These are phyloP conservation scores for Pestalotiopsis sp. DNA, from an alignment of 2,329 filamentous ascomycete species.

Conservation along the genomic window DNA sequence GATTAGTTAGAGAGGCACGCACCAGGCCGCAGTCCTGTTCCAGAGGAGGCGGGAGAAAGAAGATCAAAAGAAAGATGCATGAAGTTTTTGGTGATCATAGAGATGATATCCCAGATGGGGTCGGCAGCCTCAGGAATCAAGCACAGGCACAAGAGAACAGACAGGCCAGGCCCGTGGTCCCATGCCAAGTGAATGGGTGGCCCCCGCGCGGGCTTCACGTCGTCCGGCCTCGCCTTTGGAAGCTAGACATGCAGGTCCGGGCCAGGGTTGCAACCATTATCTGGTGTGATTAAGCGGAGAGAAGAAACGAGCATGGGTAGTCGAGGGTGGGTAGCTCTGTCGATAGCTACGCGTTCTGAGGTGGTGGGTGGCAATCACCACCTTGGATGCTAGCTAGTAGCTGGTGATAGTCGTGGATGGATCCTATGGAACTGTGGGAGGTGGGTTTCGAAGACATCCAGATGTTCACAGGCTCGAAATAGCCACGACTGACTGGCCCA, in stretches of 20 bases:
- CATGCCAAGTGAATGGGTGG: slow-evolving; percentile 22
- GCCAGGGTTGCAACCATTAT: slow-evolving; percentile 24
- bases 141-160: too few relatives aligned
- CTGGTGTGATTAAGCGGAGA: slow-evolving; percentile 16
- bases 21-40: slow-evolving; percentile 32
- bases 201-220: slow-evolving; percentile 32
- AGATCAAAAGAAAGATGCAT: slow-evolving; percentile 24
- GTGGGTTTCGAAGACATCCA: slow-evolving; percentile 14
- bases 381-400: neutral
- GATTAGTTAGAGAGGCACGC: slow-evolving; percentile 30
- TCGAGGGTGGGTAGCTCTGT: slow-evolving; percentile 4
- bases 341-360: neutral
- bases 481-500: slow-evolving; percentile 15
- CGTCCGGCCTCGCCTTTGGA: slow-evolving; percentile 30
- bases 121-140: neutral
- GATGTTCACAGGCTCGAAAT: slow-evolving; percentile 12
- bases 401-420: neutral
- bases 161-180: slow-evolving; percentile 1
- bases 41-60: slow-evolving; percentile 31
- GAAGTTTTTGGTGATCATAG: slow-evolving; percentile 26
- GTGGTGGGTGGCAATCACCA: neutral
- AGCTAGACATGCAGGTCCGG: slow-evolving; percentile 28
- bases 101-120: slow-evolving; percentile 24
- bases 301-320: slow-evolving; percentile 9
- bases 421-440: slow-evolving; percentile 20